Evolutionary conservation across 768 basidiomycete species (phyloP), one percentile per base, ranked within the genome.

Genomic region (Lepiota brunneoincarnata): DNA sequence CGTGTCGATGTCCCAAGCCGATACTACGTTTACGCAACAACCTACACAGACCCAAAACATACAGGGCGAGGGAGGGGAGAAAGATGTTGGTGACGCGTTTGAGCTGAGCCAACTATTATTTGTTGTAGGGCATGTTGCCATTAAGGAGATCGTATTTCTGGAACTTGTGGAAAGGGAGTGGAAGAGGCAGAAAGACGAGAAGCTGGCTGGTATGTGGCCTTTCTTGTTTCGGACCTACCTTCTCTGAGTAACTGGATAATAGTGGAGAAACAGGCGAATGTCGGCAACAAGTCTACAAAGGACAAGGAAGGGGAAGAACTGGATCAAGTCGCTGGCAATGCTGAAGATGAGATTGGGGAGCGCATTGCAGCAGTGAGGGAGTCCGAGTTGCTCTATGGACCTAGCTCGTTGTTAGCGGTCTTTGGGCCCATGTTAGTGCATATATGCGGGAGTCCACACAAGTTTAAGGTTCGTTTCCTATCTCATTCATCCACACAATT

Each of bases 261-360:
- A 84, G 85, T 80, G 62, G 89, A 85, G 46, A 92, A 90, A 64
- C 74, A 75, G 17, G 66, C 63, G 1, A 68, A 54, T 49, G 59
- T 51, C 20, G 66, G 69, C 31, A 63, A 69, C 21, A 67, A 69
- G 59, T 73, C 72, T 23, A 66, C 68, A 34, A 89, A 82, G 50
- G 78, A 81, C 35, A 91, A 84, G 55, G 81, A 83, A 36, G 77
- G 73, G 14, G 94, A 97, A 64, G 97, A 99, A 65, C 83, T 98
- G 0, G 97, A 99, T 59, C 94, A 96, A 62, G 96, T 98, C 9
- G 93, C 90, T 6, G 97, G 97, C 5, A 96, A 95, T 63, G 93
- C 93, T 3, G 97, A 99, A 67, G 97, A 99, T 64, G 97, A 99
- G 63, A 96, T 98, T 60, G 97, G 94, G 12, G 97, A 99, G 54